Conservation (phyloP, 768 basidiomycete genomes). For the Tubosaeta sp. region DNA sequence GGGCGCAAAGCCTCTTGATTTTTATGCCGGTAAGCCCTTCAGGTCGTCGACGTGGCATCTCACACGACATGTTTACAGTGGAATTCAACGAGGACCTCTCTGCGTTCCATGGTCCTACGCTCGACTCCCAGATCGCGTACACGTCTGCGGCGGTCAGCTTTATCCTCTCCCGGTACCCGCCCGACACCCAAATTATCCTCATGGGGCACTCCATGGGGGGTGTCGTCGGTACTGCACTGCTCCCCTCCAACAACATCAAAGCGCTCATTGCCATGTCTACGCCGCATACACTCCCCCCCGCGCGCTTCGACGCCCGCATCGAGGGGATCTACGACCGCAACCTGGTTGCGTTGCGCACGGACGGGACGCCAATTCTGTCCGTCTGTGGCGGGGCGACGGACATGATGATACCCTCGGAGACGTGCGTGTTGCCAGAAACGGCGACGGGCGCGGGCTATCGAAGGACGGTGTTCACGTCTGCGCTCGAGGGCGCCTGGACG, state of each 20-base stretch:
- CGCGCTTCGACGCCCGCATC: slow-evolving; percentile 77
- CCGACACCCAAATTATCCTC: slow-evolving; percentile 61
- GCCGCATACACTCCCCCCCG: slow-evolving; percentile 84
- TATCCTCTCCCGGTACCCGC: slow-evolving; percentile 73
- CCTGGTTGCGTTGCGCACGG: slow-evolving; percentile 34
- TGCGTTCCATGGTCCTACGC: slow-evolving; percentile 88
- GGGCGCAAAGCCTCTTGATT: slow-evolving; percentile 60
- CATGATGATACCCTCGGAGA: slow-evolving; percentile 87
- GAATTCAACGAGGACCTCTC: slow-evolving; percentile 98
- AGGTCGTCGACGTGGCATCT: not conserved
- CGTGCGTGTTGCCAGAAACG: slow-evolving; percentile 56
- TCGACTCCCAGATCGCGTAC: slow-evolving; percentile 78
- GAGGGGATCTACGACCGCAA: slow-evolving; percentile 64
- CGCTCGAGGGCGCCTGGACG: slow-evolving; percentile 89
- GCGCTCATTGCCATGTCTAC: slow-evolving; percentile 95
- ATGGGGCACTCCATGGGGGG: slow-evolving; percentile 99
- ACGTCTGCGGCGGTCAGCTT: slow-evolving; percentile 65
- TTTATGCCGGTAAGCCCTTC: slow-evolving; percentile 68
- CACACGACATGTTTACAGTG: slow-evolving; percentile 34
- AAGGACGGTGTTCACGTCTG: slow-evolving; percentile 76
- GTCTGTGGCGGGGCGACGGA: slow-evolving; percentile 92
- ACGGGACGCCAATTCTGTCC: slow-evolving; percentile 69
- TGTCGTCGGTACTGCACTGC: slow-evolving; percentile 76
- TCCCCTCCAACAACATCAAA: slow-evolving; percentile 63
- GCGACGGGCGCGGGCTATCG: slow-evolving; percentile 32